Evolutionary conservation across 2,329 filamentous ascomycete species (phyloP), one percentile per base, ranked within the genome.

Genomic region (Trichocomaceae sp.): DNA sequence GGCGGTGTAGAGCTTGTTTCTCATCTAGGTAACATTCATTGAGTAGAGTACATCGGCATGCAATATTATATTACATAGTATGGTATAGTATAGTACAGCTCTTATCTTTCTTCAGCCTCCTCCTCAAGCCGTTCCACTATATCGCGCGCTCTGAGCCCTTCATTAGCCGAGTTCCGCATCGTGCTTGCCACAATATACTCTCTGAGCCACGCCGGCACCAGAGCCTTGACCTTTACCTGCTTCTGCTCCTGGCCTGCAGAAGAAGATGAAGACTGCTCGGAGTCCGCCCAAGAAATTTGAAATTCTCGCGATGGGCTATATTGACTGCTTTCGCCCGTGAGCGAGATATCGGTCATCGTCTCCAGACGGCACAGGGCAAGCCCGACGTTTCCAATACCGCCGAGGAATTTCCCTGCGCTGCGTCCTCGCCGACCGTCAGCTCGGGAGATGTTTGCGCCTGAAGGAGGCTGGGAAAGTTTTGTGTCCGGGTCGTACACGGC

Each of bases 351-450:
- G 5, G 89, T 95, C 91, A 96, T 96, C 67, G 86, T 85, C 74
- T 95, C 90, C 62, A 97, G 72, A 23, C 92, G 83, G 67, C 92
- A 96, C 61, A 96, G 73, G 2, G 85, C 92, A 51, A 99, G 76
- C 1, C 93, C 93, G 29, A 97, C 73, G 66, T 96, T 95, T 0
- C 91, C 92, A 13, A 92, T 77, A 0, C 88, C 86, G 31, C 76
- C 77, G 51, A 97, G 77, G 75, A 88, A 91, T 67, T 88, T 95
- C 44, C 92, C 93, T 0, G 86, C 84, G 58, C 84, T 85, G 62
- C 90, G 83, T 17, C 65, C 86, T 80, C 69, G 74, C 67, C 79
- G 61, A 31, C 69, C 71, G 19, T 75, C 72, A 2, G 77, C 65
- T 51, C 77, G 77, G 54, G 76, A 78, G 54, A 85, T 83, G 57